A percentile compares a stretch with the other conserved stretches of the same genome.
These are phyloP conservation scores for Chlorella sp. DNA, from an alignment of 139 green algal species.

Conservation along the genomic window DNA sequence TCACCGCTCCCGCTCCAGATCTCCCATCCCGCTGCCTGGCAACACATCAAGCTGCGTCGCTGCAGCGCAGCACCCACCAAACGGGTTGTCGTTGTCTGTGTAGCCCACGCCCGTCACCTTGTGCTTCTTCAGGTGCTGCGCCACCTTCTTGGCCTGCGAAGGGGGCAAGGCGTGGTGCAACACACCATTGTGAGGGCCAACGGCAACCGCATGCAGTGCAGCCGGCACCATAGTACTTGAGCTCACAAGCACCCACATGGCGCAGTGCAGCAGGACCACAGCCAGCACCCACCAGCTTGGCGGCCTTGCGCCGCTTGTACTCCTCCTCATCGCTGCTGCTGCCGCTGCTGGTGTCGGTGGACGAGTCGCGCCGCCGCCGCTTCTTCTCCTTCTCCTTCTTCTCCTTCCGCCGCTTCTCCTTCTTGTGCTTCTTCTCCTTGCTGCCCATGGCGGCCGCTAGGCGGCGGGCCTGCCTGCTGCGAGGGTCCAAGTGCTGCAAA, in stretches of 20 bases:
- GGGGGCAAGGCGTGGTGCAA: not conserved
- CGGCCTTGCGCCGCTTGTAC: slow-evolving; percentile 30
- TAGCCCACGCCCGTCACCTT: slow-evolving; percentile 54
- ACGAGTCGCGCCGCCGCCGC: slow-evolving; percentile 17
- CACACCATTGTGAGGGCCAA: not conserved
- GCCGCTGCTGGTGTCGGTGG: not conserved
- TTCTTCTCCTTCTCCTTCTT: slow-evolving; percentile 52
- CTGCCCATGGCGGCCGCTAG: slow-evolving; percentile 5
- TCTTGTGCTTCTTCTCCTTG: slow-evolving; percentile 28
- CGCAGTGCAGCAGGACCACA: not conserved
- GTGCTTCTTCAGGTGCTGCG: slow-evolving; percentile 69
- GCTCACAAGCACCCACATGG: not conserved
- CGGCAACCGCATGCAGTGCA: not conserved
- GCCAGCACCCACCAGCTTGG: slow-evolving; percentile 41
- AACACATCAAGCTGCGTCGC: too few relatives aligned
- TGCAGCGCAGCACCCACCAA: slow-evolving; percentile 53
- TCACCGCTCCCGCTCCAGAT: too few relatives aligned
- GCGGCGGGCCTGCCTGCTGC: too few relatives aligned
- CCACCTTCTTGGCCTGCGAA: slow-evolving; percentile 65
- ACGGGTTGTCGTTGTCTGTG: slow-evolving; percentile 79
- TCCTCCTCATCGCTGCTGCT: slow-evolving; percentile 50
- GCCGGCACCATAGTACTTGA: not conserved
- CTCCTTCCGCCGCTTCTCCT: slow-evolving; percentile 31
- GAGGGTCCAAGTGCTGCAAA: too few relatives aligned
- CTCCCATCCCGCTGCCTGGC: too few relatives aligned